Conservation (phyloP, 352 stramenopile genomes). For the Globisporangium nunn region DNA sequence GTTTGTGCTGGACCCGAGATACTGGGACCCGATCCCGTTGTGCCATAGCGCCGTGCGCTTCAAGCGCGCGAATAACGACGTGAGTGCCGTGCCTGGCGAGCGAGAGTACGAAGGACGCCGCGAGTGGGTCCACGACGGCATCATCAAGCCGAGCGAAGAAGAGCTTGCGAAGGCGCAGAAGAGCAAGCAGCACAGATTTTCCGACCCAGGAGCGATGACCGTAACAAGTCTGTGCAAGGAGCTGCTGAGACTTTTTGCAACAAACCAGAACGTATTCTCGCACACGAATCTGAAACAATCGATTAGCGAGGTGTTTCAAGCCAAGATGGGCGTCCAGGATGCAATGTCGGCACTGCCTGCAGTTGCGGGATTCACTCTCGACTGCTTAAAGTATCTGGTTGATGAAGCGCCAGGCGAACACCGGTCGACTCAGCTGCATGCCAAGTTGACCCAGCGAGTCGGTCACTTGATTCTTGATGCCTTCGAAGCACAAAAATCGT, state of each 20-base stretch:
- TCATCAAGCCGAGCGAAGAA: conserved; percentile 42
- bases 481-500: conserved; percentile 18
- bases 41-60: conserved; percentile 47
- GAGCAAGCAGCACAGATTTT: conserved; percentile 25
- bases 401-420: conserved; percentile 1
- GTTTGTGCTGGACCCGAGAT: conserved; percentile 50
- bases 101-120: conserved; percentile 45
- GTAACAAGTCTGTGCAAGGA: conserved; percentile 22
- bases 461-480: conserved; percentile 58
- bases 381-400: conserved; percentile 17
- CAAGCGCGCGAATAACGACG: conserved; percentile 22
- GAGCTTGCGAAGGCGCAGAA: conserved; percentile 15
- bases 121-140: conserved; percentile 30
- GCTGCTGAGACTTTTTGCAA: conserved; percentile 21
- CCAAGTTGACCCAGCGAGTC: conserved; percentile 38
- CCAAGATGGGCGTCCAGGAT: neutral
- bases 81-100: conserved; percentile 12
- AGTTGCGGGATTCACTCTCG: conserved; percentile 10
- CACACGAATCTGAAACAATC: conserved; percentile 36
- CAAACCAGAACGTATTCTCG: conserved; percentile 17
- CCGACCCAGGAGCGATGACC: conserved; percentile 17
- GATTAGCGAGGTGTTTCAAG: conserved; percentile 23
- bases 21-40: conserved; percentile 48
- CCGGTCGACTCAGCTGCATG: conserved; percentile 5
- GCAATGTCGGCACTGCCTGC: neutral